Conservation (phyloP, 2,329 filamentous ascomycete species). For the Penicillium sp. region DNA sequence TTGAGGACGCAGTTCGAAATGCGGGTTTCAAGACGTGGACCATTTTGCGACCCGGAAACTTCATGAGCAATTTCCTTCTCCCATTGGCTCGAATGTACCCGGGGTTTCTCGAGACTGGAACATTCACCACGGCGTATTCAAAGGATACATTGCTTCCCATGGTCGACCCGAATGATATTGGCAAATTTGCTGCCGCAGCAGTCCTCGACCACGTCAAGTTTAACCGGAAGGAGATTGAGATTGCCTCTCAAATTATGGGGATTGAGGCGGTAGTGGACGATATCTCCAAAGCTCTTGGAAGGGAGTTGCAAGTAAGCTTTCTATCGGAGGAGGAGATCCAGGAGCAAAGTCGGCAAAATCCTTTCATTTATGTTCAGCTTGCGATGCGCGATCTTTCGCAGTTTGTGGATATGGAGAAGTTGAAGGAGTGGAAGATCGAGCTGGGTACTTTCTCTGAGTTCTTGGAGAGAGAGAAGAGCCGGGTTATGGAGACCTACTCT, state of each 20-base stretch:
- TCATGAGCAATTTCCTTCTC: slow-evolving; percentile 55
- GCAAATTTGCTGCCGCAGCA: slow-evolving; percentile 48
- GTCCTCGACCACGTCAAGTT: slow-evolving; percentile 49
- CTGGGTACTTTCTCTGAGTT: slow-evolving; percentile 50
- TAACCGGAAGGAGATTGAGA: slow-evolving; percentile 41
- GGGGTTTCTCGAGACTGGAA: slow-evolving; percentile 42
- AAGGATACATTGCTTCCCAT: slow-evolving; percentile 45
- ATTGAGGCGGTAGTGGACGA: slow-evolving; percentile 40
- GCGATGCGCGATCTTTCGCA: slow-evolving; percentile 39
- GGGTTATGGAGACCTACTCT: slow-evolving; percentile 20
- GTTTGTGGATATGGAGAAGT: slow-evolving; percentile 37
- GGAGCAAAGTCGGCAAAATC: slow-evolving; percentile 37
- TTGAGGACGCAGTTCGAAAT: slow-evolving; percentile 45
- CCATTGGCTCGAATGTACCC: slow-evolving; percentile 48
- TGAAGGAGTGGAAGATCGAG: slow-evolving; percentile 43
- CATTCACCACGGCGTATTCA: slow-evolving; percentile 42
- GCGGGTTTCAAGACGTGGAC: slow-evolving; percentile 50
- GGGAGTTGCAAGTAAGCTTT: slow-evolving; percentile 41
- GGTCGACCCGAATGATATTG: slow-evolving; percentile 54
- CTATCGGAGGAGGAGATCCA: slow-evolving; percentile 48
- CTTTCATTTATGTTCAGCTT: slow-evolving; percentile 45
- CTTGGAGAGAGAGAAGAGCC: slow-evolving; percentile 44
- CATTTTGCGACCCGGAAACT: slow-evolving; percentile 53
- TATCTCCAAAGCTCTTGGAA: slow-evolving; percentile 38
- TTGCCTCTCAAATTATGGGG: slow-evolving; percentile 47